A percentile compares a stretch with the other conserved stretches of the same genome.
These are phyloP conservation scores for Ensete ventricosum DNA, from an alignment of 176 grass and related monocot species.

Conservation along the genomic window DNA sequence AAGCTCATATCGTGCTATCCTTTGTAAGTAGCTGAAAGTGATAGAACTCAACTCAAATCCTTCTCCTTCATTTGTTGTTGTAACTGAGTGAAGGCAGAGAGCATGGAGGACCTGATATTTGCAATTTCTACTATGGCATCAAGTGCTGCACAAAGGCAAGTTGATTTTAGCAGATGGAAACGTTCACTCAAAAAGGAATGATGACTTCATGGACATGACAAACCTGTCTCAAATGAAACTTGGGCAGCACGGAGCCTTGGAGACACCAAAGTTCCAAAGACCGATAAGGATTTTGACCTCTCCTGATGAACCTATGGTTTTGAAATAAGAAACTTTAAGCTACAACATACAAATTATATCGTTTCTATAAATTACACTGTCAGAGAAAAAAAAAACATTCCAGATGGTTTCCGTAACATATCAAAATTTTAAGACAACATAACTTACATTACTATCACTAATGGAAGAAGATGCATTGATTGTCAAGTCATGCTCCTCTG, in stretches of 20 bases:
- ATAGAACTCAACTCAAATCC: not conserved
- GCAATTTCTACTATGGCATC: conserved; percentile 50
- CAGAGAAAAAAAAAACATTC: not conserved
- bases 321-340: conserved; percentile 2
- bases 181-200: not conserved
- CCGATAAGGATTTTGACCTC: conserved; percentile 67
- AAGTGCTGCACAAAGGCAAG: conserved; percentile 47
- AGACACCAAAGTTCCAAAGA: conserved; percentile 68
- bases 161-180: not conserved
- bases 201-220: not conserved
- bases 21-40: not conserved
- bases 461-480: conserved; percentile 21
- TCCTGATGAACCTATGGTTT: conserved; percentile 44
- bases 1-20: too few relatives aligned
- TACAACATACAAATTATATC: not conserved
- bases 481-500: conserved; percentile 21
- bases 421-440: not conserved
- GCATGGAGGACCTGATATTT: conserved; percentile 43
- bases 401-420: not conserved
- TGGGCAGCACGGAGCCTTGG: conserved; percentile 71
- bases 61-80: conserved; percentile 22
- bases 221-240: conserved; percentile 90
- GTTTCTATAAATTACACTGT: too few relatives aligned
- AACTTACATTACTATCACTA: conserved; percentile 48
- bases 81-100: conserved; percentile 38